Evolutionary conservation across 257 asterid species (phyloP), one percentile per base, ranked within the genome.

Genomic region (Vinca minor): DNA sequence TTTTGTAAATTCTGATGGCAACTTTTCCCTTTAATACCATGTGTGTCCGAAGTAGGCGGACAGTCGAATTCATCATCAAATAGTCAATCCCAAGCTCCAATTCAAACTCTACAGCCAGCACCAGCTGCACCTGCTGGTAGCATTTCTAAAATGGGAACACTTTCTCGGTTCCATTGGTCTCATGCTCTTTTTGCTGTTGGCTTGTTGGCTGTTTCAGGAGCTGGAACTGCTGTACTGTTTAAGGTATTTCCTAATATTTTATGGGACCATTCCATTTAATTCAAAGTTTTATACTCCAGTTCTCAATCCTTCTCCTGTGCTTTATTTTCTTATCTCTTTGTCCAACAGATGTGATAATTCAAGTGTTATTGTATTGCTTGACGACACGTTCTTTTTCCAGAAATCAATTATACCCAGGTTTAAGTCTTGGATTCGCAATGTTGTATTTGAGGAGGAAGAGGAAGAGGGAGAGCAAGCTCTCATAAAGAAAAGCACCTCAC

Each of bases 371-470:
- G 60, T 49, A 65, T 55, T 15, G 63, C 60, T 76, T 65, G 36
- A 29, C 42, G 72, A 61, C 74, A 20, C 48, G 0, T 76, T 32
- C 68, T 68, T 75, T 64, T 75, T 32, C 63, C 87, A 93, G 99
- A 89, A 86, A 8, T 56, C 88, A 57, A 62, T 93, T 62, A 65
- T 89, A 64, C 99, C 97, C n/a, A 77, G 85, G 73, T 74, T 93
- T 70, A 93, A 89, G 86, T 85, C 96, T 47, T 93, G 99, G 99
- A 83, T 93, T 47, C 94, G 94, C 72, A 85, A 80, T 81, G 84
- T 87, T 73, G 87, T 79, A 52, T 32, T 69, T 64, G 96, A 87
- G 69, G 96, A 85, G 78, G 83, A 76, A 69, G 94, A 78, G 64
- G 86, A 74, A 11, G n/a, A n/a, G n/a, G n/a, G n/a, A n/a, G 82